Base-by-base conservation (phyloP, 1,284 basidiomycete species). In the Trametes versicolor region DNA sequence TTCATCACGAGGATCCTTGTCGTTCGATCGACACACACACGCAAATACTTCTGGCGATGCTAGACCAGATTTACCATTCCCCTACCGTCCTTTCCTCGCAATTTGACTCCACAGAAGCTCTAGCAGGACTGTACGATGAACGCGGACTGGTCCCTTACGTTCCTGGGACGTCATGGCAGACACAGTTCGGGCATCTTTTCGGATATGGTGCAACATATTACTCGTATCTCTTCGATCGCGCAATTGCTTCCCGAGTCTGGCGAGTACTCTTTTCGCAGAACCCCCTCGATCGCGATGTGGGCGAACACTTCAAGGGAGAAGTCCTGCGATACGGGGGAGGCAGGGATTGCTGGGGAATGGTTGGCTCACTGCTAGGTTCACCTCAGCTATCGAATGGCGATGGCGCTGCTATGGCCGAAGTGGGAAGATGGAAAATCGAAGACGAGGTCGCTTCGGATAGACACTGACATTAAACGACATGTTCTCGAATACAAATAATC, bases 181-280 rank as follows among this genome's bases (percentile, higher is more conserved):
- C 95, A 0, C 94, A 97, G 71, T 99, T 99, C 72, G 94, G 95
- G 0, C 97, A 99, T 76, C 80, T 99, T 7, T 97, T 95, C 73
- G 96, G 97, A 1, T 99, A 99, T 73, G 97, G 97, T 8, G 95
- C 97, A 10, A 98, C 95, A 1, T 99, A 99, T 79, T 99, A 99
- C 75, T 96, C 95, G 17, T 99, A 99, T 77, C 83, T 99, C 8
- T 96, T 99, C 70, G 98, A 99, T 73, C 88, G 97, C 4, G 96
- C 96, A 3, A 98, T 99, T 65, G 97, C 98, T 0, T 93, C 93
- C 13, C 87, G 93, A 43, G 90, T 99, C 0, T 99, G 95, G 93
- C 78, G 82, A 13, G 84, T 89, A 21, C 81, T 98, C 0, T 99
- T 99, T 73, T 80, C 81, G 1, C 66, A 69, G 1, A 81, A 90